These are phyloP conservation scores for Wickerhamiella parazyma DNA, from an alignment of 805 yeast species.

Conservation along the genomic window DNA sequence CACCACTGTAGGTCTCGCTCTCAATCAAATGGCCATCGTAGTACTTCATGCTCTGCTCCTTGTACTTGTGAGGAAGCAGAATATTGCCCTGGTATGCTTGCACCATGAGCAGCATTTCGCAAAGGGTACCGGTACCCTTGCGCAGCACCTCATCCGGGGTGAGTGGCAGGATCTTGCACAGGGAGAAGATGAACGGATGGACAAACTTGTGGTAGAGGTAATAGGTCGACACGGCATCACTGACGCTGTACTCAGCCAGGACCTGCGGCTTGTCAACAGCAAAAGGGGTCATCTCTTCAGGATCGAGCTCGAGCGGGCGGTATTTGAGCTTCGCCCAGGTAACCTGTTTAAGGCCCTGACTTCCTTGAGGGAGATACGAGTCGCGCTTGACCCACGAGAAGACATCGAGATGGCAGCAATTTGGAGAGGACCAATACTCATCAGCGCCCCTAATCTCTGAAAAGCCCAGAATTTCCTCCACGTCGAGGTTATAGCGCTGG, in stretches of 20 bases:
- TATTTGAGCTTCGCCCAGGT: conserved; percentile 92
- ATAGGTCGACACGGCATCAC: conserved; percentile 98
- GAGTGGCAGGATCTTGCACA: conserved; percentile 88
- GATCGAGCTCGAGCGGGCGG: conserved; percentile 92
- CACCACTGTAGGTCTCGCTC: conserved; percentile 96
- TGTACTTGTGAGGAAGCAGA: conserved; percentile 81
- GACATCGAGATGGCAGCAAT: conserved; percentile 96
- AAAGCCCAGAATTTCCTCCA: conserved; percentile 91
- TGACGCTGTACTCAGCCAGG: conserved; percentile 91
- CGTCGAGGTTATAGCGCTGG: conserved; percentile 64
- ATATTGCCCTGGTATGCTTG: conserved; percentile 76
- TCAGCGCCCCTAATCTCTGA: conserved; percentile 88
- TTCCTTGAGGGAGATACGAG: conserved; percentile 93
- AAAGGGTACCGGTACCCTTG: conserved; percentile 96
- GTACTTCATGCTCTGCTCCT: conserved; percentile 87
- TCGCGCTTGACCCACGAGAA: conserved; percentile 97
- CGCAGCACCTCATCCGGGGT: conserved; percentile 93
- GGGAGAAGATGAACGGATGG: conserved; percentile 90
- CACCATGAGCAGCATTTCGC: conserved; percentile 93
- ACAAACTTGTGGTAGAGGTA: conserved; percentile 92
- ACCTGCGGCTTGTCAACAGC: conserved; percentile 89
- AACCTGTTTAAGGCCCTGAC: conserved; percentile 96
- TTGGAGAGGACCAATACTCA: conserved; percentile 70
- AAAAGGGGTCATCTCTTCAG: conserved; percentile 95
- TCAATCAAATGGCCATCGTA: conserved; percentile 89